phyloP scores from a whole-genome alignment of 2,329 filamentous ascomycete genomes.

The Colletotrichum karsti region DNA sequence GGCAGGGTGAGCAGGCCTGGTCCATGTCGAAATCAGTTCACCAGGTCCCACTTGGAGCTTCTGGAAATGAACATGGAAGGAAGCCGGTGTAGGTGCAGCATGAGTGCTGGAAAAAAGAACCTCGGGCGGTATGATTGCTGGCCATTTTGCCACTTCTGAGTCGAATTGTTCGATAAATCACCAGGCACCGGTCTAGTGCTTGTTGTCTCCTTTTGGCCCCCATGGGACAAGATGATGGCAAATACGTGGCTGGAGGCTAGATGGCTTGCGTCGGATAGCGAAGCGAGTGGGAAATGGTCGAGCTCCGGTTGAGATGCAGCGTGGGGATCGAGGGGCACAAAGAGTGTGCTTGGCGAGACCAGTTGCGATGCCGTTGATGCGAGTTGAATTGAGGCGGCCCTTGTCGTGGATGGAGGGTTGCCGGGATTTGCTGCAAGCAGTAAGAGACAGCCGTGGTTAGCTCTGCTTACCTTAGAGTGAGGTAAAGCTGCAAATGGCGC shows the following conservation, averaged over 20 bases:
- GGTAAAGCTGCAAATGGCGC: background rate
- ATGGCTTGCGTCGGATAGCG: background rate
- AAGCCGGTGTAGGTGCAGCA: background rate
- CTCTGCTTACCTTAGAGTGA: background rate
- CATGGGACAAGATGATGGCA: background rate
- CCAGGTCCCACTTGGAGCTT: background rate
- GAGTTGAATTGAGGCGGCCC: background rate
- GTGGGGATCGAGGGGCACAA: background rate
- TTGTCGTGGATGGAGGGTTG: background rate
- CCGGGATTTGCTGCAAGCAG: constrained; percentile 6
- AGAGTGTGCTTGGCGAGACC: background rate
- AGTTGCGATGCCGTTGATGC: background rate
- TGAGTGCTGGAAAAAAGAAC: background rate
- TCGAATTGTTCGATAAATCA: no score
- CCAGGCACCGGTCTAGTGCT: no score
- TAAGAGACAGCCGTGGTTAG: background rate
- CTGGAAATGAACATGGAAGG: background rate
- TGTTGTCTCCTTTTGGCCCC: constrained; percentile 15
- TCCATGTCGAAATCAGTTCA: background rate
- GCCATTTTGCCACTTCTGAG: no score
- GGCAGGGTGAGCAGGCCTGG: background rate
- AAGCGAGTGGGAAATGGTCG: background rate
- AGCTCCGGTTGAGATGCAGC: background rate
- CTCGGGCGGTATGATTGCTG: background rate
- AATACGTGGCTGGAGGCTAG: background rate